Evolutionary conservation across 2,329 filamentous ascomycete species (phyloP).

Genomic region (Remersonia thermophila): DNA sequence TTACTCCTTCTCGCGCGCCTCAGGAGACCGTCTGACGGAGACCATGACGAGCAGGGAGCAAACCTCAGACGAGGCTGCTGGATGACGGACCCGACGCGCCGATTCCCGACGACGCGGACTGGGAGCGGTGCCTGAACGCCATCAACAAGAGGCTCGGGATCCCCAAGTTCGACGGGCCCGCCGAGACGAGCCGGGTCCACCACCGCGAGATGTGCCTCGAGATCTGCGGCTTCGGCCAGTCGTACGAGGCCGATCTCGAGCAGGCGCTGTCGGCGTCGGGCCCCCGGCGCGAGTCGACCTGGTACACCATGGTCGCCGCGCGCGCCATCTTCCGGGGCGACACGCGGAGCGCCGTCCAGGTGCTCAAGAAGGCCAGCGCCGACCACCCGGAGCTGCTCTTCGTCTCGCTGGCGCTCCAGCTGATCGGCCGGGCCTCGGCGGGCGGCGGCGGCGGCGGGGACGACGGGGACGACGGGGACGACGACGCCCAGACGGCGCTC

Average conservation of each 20-base stretch:
- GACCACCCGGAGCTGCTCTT: slow-evolving; percentile 54
- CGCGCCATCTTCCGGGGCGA: slow-evolving; percentile 64
- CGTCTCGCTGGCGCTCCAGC: slow-evolving; percentile 53
- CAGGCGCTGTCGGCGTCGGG: slow-evolving; percentile 31
- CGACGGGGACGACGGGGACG: slow-evolving; percentile 22
- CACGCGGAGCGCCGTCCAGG: slow-evolving; percentile 53
- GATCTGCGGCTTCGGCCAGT: slow-evolving; percentile 60
- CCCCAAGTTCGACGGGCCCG: slow-evolving; percentile 42
- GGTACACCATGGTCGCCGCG: slow-evolving; percentile 63
- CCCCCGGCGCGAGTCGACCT: slow-evolving; percentile 38
- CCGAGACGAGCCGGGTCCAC: slow-evolving; percentile 50
- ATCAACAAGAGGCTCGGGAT: slow-evolving; percentile 45
- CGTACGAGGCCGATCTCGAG: slow-evolving; percentile 32
- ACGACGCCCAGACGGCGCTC: slow-evolving; percentile 35
- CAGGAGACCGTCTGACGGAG: too few species aligned
- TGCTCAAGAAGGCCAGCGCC: slow-evolving; percentile 55
- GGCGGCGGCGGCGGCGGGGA: not conserved
- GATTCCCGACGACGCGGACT: slow-evolving; percentile 37
- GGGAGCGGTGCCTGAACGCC: slow-evolving; percentile 49
- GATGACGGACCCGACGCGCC: slow-evolving; percentile 21
- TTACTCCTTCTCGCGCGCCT: too few species aligned
- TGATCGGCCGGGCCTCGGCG: slow-evolving; percentile 36
- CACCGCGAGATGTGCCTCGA: slow-evolving; percentile 65
- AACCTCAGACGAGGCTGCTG: slow-evolving; percentile 34
- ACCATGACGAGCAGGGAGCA: slow-evolving; percentile 31